Evolutionary conservation across 306 rosid genomes (phyloP).

Genomic region (Luffa aegyptiaca): DNA sequence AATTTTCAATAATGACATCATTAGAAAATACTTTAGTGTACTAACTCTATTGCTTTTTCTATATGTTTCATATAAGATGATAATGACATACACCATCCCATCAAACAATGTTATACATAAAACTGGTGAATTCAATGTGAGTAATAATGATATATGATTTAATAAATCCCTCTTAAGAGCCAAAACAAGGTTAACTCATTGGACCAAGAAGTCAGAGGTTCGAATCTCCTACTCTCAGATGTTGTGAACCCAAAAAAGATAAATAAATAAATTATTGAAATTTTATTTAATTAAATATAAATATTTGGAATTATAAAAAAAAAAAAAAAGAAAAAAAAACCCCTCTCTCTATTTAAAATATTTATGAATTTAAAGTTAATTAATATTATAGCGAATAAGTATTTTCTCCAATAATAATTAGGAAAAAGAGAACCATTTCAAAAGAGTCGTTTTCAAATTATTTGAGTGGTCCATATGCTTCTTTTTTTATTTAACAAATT

Average conservation of each 20-base stretch:
- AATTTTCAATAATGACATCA: neutral
- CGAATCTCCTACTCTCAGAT: too few species aligned
- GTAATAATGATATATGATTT: neutral
- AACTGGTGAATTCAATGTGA: neutral
- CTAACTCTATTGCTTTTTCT: neutral
- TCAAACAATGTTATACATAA: neutral
- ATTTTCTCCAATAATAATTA: neutral
- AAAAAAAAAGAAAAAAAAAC: too few species aligned
- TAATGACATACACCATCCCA: neutral
- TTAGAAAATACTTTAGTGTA: neutral
- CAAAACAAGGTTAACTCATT: too few species aligned
- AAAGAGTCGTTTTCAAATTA: neutral
- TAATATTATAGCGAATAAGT: too few species aligned
- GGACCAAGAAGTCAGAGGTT: too few species aligned
- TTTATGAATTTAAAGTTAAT: neutral
- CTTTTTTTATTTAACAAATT: neutral
- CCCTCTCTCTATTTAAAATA: neutral
- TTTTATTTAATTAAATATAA: neutral
- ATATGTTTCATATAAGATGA: neutral
- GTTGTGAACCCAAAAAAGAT: too few species aligned
- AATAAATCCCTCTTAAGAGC: neutral
- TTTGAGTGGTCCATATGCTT: neutral
- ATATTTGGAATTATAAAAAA: too few species aligned
- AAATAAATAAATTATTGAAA: neutral
- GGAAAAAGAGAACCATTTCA: neutral